Percentiles rank a stretch among this genome's conserved stretches.
These are phyloP conservation scores for Leucocoprinus sp. DNA, from an alignment of 768 basidiomycete species.

Conservation along the genomic window DNA sequence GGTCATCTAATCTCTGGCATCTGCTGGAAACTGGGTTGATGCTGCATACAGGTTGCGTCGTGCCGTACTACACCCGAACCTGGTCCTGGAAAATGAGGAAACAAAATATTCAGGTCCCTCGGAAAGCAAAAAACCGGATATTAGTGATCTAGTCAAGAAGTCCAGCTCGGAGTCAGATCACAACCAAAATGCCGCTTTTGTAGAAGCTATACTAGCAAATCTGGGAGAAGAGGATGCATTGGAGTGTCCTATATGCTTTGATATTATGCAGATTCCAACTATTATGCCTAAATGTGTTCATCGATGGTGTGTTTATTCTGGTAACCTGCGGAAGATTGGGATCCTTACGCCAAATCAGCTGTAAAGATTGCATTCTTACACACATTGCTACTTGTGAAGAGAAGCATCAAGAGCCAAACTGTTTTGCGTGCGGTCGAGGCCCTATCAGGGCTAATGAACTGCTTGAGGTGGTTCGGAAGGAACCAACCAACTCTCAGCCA, in stretches of 20 bases:
- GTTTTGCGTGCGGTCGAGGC: constrained; percentile 72
- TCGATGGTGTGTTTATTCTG: constrained; percentile 44
- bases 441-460: constrained; percentile 61
- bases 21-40: constrained; percentile 1
- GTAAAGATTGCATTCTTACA: constrained; percentile 83
- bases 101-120: constrained; percentile 27
- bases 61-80: constrained; percentile 84
- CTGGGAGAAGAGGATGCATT: constrained; percentile 42
- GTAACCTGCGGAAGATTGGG: not conserved
- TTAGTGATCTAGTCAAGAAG: constrained; percentile 50
- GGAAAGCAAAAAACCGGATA: constrained; percentile 40
- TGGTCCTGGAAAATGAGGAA: constrained; percentile 57
- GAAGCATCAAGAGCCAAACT: constrained; percentile 60
- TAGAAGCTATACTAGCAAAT: constrained; percentile 56
- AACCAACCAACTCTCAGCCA: constrained; percentile 24
- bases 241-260: constrained; percentile 80
- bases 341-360: constrained; percentile 28
- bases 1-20: constrained; percentile 36
- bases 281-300: constrained; percentile 75
- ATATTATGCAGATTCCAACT: constrained; percentile 62
- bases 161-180: constrained; percentile 34
- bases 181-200: constrained; percentile 33
- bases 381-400: constrained; percentile 64
- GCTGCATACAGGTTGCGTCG: constrained; percentile 59
- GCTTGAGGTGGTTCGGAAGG: constrained; percentile 49